These are phyloP conservation scores for Phytophthora cactorum DNA, from an alignment of 352 stramenopile genomes.

Conservation along the genomic window DNA sequence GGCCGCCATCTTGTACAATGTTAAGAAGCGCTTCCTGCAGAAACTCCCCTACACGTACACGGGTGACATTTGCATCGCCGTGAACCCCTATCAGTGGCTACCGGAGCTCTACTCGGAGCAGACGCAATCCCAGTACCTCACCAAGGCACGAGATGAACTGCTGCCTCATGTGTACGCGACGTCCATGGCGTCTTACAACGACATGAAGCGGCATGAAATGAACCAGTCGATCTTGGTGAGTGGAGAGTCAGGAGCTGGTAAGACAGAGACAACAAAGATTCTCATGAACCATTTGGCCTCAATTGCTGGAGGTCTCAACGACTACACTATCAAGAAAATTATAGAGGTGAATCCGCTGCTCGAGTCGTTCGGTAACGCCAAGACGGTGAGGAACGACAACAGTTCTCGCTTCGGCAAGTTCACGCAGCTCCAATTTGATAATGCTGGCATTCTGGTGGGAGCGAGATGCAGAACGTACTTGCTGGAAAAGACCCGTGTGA, in stretches of 20 bases:
- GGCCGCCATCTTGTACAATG: conserved; percentile 92
- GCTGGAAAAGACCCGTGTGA: conserved; percentile 93
- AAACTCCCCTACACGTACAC: conserved; percentile 96
- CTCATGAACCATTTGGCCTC: conserved; percentile 89
- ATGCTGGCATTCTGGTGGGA: conserved; percentile 66
- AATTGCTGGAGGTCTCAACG: conserved; percentile 68
- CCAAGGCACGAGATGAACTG: conserved; percentile 58
- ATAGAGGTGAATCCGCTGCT: conserved; percentile 86
- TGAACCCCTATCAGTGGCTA: conserved; percentile 96
- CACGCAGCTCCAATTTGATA: conserved; percentile 95
- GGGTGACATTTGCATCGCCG: conserved; percentile 96
- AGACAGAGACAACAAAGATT: conserved; percentile 91
- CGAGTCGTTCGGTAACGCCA: conserved; percentile 91
- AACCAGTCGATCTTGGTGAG: conserved; percentile 90
- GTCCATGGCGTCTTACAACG: conserved; percentile 72
- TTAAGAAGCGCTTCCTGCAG: conserved; percentile 85
- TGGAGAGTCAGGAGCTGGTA: conserved; percentile 86
- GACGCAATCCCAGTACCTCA: conserved; percentile 71
- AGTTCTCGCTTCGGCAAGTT: conserved; percentile 97
- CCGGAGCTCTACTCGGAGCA: conserved; percentile 86
- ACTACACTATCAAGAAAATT: conserved; percentile 83
- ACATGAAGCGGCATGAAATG: conserved; percentile 63
- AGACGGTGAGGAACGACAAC: conserved; percentile 97
- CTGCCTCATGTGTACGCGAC: conserved; percentile 77
- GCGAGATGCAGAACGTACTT: conserved; percentile 90